phyloP scores from a whole-genome alignment of 2,329 filamentous ascomycete genomes.

The Calonectria pseudoreteaudii region DNA sequence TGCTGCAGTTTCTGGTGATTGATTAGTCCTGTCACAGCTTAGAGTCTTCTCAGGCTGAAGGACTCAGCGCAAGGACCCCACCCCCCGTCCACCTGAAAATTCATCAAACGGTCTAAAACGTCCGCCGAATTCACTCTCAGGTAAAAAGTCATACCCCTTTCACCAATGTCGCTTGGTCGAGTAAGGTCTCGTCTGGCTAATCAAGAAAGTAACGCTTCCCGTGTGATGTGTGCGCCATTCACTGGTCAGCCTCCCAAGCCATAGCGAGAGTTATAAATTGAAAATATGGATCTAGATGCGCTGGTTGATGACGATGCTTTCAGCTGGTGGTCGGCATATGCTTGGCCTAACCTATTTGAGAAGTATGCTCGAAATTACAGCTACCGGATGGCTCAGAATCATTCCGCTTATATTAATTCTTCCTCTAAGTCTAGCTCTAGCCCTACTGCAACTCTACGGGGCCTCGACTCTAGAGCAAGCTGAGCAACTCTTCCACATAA shows the following conservation, averaged over 20 bases:
- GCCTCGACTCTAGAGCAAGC: slow-evolving; percentile 55
- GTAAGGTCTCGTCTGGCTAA: neutral
- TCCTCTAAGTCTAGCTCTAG: neutral
- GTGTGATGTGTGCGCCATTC: neutral
- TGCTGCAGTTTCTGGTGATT: neutral
- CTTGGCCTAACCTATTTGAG: neutral
- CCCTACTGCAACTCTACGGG: neutral
- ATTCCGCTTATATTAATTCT: neutral
- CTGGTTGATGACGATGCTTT: neutral
- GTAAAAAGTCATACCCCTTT: neutral
- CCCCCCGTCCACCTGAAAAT: neutral
- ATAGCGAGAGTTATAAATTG: neutral
- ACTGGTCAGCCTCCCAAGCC: neutral
- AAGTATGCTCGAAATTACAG: neutral
- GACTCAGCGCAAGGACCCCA: no score
- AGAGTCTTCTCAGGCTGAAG: no score
- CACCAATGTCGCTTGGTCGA: no score
- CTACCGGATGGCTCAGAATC: neutral
- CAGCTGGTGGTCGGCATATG: neutral
- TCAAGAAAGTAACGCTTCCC: neutral
- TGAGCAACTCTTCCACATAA: slow-evolving; percentile 80
- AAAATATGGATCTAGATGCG: neutral
- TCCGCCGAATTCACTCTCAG: neutral
- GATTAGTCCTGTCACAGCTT: no score
- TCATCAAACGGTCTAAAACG: neutral